Base-by-base conservation (phyloP, 1,284 basidiomycete genomes). In the Melampsora americana region DNA sequence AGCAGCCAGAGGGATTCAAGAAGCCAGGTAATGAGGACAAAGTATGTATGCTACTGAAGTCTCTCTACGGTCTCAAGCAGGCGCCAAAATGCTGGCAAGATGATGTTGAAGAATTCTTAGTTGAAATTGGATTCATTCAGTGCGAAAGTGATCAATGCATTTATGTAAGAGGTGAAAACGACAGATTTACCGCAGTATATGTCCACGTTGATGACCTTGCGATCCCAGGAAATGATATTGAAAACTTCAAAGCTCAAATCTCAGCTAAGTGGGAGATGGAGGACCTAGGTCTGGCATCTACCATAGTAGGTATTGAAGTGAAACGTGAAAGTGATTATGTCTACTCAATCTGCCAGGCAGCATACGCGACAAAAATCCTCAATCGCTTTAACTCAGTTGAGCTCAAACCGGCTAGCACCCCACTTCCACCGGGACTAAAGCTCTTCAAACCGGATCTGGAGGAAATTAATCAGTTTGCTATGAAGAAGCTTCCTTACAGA, bases 151-250 rank as follows among this genome's bases (percentile, higher is more conserved):
- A 35, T 35, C 35, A 35, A 3, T 35, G 35, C 9, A 9, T 35
- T 3, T 35, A 35, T 9, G 9, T 35, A 4, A 35, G 35, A 9
- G 9, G 35, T 35, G 35, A 35, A 9, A 35, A 35, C 9, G 35
- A 9, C 9, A 3, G 3, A 9, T 35, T 35, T 35, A 35, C 35
- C 5, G 35, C 35, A 9, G n/a, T 71, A 0, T 62, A 61, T 48
- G 69, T 71, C 1, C 59, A 71, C 26, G 59, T 71, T 1, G 69
- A 71, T 32, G 69, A 71, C 28, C 28, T 71, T 1, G 16, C 61
- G 1, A 71, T 62, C 6, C 12, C 44, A 1, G 69, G 69, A 5
- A 53, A 42, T 1, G 59, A 62, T 12, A 59, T 71, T 1, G 14
- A 2, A 1, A 44, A 30, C 30, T 60, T 71, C 59, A 71, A 62